phyloP scores from a whole-genome alignment of 75 land plant species.

The Selaginella moellendorffii region DNA sequence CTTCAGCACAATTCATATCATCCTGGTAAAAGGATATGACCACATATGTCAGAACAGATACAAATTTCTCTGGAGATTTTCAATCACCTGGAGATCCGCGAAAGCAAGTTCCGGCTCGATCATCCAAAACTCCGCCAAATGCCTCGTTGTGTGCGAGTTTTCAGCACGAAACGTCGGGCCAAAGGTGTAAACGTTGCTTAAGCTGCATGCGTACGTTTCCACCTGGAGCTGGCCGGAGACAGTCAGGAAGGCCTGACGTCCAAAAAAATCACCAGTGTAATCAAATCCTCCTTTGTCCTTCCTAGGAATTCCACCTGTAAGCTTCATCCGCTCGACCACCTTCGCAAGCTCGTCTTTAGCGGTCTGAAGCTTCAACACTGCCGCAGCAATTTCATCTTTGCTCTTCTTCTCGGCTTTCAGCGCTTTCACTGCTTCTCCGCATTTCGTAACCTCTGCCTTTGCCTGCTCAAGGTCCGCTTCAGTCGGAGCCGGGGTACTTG shows the following conservation, averaged over 20 bases:
- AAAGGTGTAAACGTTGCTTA: conserved; percentile 69
- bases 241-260: conserved; percentile 39
- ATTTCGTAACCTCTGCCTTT: conserved; percentile 37
- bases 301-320: conserved; percentile 40
- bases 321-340: conserved; percentile 12
- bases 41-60: too few species aligned
- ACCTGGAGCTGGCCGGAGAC: conserved; percentile 61
- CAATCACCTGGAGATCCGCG: conserved; percentile 75
- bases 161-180: conserved; percentile 76
- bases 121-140: conserved; percentile 70
- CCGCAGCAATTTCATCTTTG: conserved; percentile 40
- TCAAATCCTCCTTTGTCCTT: conserved; percentile 26
- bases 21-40: conserved; percentile 60
- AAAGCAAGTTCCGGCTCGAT: conserved; percentile 82
- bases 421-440: conserved; percentile 46
- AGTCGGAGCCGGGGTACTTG: conserved; percentile 58
- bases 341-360: conserved; percentile 5
- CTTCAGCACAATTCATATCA: conserved; percentile 99
- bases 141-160: conserved; percentile 27
- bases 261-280: conserved; percentile 47
- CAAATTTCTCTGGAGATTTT: too few species aligned
- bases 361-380: conserved; percentile 21
- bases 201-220: conserved; percentile 72
- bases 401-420: conserved; percentile 52
- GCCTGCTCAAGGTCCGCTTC: conserved; percentile 59